Base-by-base conservation (phyloP, 345 rosid species). In the Dipteronia dyeriana region DNA sequence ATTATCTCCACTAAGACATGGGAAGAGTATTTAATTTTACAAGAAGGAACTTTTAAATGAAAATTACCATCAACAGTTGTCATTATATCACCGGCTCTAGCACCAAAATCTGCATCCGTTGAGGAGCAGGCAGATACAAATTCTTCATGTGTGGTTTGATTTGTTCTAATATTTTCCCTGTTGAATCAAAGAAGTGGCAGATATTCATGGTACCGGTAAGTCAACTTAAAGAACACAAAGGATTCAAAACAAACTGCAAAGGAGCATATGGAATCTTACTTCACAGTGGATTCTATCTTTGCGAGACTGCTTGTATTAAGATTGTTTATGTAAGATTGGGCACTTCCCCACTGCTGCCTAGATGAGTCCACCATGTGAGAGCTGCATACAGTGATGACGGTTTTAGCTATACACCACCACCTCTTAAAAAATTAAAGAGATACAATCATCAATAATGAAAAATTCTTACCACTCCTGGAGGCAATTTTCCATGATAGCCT, bases 391-490 rank as follows among this genome's bases (percentile, higher is more conserved):
- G 47, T 45, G 13, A 31, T 31, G 34, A 31, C 34, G 34, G 5
- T 31, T 31, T 31, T 31, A 31, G 34, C 34, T 31, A 31, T 31
- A 4, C 34, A n/a, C n/a, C n/a, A 31, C 34, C 34, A 31, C 57
- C 57, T 53, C 63, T 59, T 59, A 19, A 59, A 41, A 59, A 57
- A n/a, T n/a, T 20, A 2, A 59, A 7, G 26, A 5, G 57, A 53
- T 14, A 16, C 57, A 9, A 53, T 34, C 38, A 53, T 53, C 57
- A 53, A 6, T 59, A 20, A 19, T 20, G 26, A 34, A 70, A 20
- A 49, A 38, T 6, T 74, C 79, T 29, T 86, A 93, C 99, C 96
- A 90, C 65, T 92, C 89, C 31, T 88, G 86, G 66, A 91, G 85
- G 80, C 79, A 76, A 81, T 75, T 83, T 71, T 88, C 92, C 86